A percentile compares a stretch with the other conserved stretches of the same genome.
Evolutionary conservation across 73 alveolate genomes (phyloP).

Genomic region (Tetrahymena malaccensis): DNA sequence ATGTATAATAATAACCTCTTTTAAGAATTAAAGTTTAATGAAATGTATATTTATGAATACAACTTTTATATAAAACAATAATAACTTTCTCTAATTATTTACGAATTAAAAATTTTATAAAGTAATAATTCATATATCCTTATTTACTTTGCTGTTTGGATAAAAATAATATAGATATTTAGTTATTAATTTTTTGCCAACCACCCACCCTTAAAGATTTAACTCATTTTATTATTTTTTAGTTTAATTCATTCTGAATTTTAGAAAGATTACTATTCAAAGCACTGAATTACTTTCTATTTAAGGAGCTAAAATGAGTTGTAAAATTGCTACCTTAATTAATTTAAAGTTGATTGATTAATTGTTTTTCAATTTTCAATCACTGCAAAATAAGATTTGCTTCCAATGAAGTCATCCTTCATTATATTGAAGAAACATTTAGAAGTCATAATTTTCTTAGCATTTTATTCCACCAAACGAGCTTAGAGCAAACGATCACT

Average conservation of each 20-base stretch:
- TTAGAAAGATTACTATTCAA: not conserved
- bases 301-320: not conserved
- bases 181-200: not conserved
- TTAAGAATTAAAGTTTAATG: too few relatives aligned
- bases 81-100: too few relatives aligned
- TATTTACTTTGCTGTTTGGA: too few relatives aligned
- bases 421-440: not conserved
- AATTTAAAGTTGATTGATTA: not conserved
- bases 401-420: not conserved
- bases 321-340: not conserved
- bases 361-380: not conserved
- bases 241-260: not conserved
- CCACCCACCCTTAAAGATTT: not conserved
- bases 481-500: not conserved
- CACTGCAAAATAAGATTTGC: not conserved
- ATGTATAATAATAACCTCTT: too few relatives aligned
- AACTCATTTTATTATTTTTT: not conserved
- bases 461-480: not conserved
- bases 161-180: too few relatives aligned
- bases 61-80: too few relatives aligned
- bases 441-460: not conserved
- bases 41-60: too few relatives aligned
- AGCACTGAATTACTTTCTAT: too few relatives aligned
- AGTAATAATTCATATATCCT: too few relatives aligned
- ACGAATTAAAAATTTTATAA: too few relatives aligned